These are phyloP conservation scores for Boletus eberwhitei DNA, from an alignment of 768 basidiomycete species.

Conservation along the genomic window DNA sequence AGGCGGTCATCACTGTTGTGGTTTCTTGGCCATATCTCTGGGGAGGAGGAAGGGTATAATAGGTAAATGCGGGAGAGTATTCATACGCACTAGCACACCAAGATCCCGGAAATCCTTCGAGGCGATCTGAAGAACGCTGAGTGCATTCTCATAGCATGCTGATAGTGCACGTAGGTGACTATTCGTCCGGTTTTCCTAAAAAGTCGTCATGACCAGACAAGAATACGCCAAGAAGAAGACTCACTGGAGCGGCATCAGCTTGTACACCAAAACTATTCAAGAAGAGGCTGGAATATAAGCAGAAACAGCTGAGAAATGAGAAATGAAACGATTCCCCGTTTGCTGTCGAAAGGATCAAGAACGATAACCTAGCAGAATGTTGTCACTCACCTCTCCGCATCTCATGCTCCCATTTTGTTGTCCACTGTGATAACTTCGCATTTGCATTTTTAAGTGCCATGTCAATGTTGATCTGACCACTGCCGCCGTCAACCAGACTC, in stretches of 20 bases:
- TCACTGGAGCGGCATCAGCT: slow-evolving; percentile 53
- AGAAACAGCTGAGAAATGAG: slow-evolving; percentile 72
- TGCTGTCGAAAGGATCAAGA: slow-evolving; percentile 39
- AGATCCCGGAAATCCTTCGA: slow-evolving; percentile 70
- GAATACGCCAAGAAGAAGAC: slow-evolving; percentile 22
- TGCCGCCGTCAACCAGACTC: slow-evolving; percentile 40
- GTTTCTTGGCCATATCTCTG: slow-evolving; percentile 86
- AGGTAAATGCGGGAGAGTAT: slow-evolving; percentile 32
- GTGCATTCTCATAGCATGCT: slow-evolving; percentile 71
- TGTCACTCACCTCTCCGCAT: slow-evolving; percentile 59
- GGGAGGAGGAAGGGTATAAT: slow-evolving; percentile 2
- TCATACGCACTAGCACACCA: slow-evolving; percentile 61
- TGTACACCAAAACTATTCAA: slow-evolving; percentile 83
- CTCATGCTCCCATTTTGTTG: slow-evolving; percentile 65
- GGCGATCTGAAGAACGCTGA: slow-evolving; percentile 67
- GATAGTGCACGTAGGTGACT: slow-evolving; percentile 68
- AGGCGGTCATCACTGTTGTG: slow-evolving; percentile 82
- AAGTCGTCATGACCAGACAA: neutral
- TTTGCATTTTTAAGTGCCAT: slow-evolving; percentile 71
- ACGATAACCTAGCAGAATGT: neutral
- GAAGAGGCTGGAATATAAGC: slow-evolving; percentile 75
- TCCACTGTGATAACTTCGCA: slow-evolving; percentile 68
- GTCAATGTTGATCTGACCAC: slow-evolving; percentile 70
- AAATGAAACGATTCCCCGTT: slow-evolving; percentile 74
- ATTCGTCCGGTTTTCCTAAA: slow-evolving; percentile 51